A percentile compares a stretch with the other conserved stretches of the same genome.
These are phyloP conservation scores for Arabis alpina DNA, from an alignment of 345 rosid genomes.

Conservation along the genomic window DNA sequence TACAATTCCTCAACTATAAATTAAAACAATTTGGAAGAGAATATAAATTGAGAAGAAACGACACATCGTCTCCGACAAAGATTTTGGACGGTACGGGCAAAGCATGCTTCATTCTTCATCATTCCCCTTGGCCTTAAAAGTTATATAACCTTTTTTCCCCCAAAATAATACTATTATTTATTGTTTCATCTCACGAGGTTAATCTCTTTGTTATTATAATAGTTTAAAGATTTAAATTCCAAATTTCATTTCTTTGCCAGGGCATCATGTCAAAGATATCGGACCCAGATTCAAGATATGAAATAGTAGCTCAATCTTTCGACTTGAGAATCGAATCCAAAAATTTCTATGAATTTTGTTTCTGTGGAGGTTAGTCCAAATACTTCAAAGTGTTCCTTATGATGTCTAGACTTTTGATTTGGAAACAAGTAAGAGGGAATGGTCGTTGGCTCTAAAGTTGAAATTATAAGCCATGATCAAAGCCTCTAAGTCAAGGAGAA, in stretches of 20 bases:
- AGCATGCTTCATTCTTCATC: conserved; percentile 38
- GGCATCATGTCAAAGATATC: too few relatives aligned
- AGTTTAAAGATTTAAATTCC: background rate
- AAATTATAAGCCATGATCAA: too few relatives aligned
- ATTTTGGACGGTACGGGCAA: conserved; percentile 49
- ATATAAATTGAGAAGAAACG: conserved; percentile 43
- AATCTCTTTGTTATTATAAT: background rate
- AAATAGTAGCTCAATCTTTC: too few relatives aligned
- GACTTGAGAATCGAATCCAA: too few relatives aligned
- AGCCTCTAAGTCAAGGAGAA: too few relatives aligned
- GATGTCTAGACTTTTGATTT: too few relatives aligned
- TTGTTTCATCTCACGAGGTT: conserved; percentile 12
- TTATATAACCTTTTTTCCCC: conserved; percentile 14
- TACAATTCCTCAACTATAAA: background rate
- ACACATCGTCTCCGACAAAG: conserved; percentile 62
- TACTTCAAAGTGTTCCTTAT: too few relatives aligned
- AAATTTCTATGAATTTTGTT: too few relatives aligned
- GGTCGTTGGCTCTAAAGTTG: too few relatives aligned
- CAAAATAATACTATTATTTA: background rate
- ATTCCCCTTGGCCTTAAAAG: conserved; percentile 28
- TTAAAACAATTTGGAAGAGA: conserved; percentile 6
- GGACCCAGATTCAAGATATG: too few relatives aligned
- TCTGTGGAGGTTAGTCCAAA: too few relatives aligned
- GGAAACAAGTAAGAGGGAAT: too few relatives aligned
- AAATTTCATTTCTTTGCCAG: background rate